phyloP scores from a whole-genome alignment of 257 asterid species.

The Lavandula angustifolia region DNA sequence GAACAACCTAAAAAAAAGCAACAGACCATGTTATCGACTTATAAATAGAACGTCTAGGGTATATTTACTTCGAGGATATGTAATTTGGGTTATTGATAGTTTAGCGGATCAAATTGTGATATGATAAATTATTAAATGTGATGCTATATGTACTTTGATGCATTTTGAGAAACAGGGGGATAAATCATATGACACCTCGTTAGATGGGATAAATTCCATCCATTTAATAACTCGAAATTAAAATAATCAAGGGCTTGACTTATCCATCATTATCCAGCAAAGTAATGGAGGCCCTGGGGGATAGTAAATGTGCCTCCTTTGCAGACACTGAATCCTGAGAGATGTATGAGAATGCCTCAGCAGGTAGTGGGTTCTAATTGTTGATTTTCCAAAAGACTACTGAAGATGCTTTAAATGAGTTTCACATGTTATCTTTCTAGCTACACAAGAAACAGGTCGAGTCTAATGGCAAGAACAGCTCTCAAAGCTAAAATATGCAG shows the following conservation, averaged over 20 bases:
- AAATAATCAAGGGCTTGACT: neutral
- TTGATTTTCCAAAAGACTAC: slow-evolving; percentile 3
- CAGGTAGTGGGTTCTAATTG: neutral
- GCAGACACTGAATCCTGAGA: slow-evolving; percentile 1
- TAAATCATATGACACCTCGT: neutral
- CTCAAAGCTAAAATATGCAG: slow-evolving; percentile 21
- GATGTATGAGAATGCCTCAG: neutral
- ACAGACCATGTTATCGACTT: slow-evolving; percentile 27
- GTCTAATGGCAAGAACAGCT: neutral
- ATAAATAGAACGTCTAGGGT: slow-evolving; percentile 8
- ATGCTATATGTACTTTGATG: neutral
- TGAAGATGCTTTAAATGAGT: neutral
- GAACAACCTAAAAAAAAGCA: slow-evolving; percentile 72
- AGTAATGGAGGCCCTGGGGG: neutral
- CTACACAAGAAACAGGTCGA: neutral
- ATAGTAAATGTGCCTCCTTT: slow-evolving; percentile 3
- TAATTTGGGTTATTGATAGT: neutral
- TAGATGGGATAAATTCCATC: neutral
- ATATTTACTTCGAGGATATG: neutral
- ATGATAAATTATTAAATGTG: neutral
- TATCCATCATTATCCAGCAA: neutral
- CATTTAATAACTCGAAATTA: no score
- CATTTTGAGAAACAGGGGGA: neutral
- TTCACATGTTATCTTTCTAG: neutral
- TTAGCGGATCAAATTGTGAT: neutral